Conservation (phyloP, 2,329 filamentous ascomycete species). For the Catunica adiposa region DNA sequence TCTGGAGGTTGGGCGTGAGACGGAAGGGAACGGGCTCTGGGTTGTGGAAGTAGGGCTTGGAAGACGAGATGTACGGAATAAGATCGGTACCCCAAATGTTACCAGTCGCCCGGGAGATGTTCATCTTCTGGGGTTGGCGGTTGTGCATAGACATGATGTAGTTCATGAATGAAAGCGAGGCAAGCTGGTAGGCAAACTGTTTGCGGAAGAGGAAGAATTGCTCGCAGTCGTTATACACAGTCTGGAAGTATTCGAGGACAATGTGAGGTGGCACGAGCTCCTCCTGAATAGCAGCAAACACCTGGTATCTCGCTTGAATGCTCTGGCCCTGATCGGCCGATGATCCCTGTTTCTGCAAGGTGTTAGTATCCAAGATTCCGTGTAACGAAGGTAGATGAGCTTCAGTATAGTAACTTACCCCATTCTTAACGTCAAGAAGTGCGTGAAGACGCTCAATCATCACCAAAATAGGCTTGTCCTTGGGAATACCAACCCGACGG, state of each 20-base stretch:
- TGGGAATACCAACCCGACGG: constrained; percentile 66
- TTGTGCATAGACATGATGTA: constrained; percentile 96
- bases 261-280: constrained; percentile 77
- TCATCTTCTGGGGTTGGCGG: constrained; percentile 88
- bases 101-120: constrained; percentile 71
- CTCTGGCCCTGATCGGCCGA: constrained; percentile 30
- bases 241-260: constrained; percentile 76
- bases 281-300: constrained; percentile 87
- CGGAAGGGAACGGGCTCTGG: constrained; percentile 93
- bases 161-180: constrained; percentile 92
- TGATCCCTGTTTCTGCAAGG: constrained; percentile 15
- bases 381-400: too few relatives aligned
- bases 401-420: constrained; percentile 25
- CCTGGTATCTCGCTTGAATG: constrained; percentile 71
- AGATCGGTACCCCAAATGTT: constrained; percentile 95
- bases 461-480: constrained; percentile 89
- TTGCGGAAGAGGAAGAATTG: constrained; percentile 98
- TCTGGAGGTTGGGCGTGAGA: constrained; percentile 88
- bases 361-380: not conserved
- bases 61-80: constrained; percentile 71
- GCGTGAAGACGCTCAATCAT: constrained; percentile 86
- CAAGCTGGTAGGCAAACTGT: constrained; percentile 91
- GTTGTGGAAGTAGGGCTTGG: constrained; percentile 84
- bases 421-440: constrained; percentile 51
- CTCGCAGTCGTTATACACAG: constrained; percentile 70